phyloP scores from a whole-genome alignment of 345 rosid species.

The Moricandia arvensis region DNA sequence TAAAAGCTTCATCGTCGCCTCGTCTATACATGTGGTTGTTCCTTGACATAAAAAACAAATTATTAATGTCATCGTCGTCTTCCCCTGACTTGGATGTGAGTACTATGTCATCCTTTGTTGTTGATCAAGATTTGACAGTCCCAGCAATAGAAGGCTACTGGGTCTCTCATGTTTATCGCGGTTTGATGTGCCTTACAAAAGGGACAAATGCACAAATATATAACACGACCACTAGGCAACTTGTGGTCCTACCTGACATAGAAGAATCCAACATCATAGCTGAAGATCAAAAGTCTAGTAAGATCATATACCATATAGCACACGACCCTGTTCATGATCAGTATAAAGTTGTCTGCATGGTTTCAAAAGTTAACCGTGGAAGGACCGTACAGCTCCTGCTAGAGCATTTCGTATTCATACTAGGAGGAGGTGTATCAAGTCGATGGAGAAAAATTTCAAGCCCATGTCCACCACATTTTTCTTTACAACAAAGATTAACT shows the following conservation, averaged over 20 bases:
- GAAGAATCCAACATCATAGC: neutral
- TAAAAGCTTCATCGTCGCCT: too few relatives aligned
- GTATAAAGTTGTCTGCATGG: neutral
- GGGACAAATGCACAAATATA: neutral
- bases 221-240: conserved; percentile 12
- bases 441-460: neutral
- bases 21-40: too few relatives aligned
- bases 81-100: neutral
- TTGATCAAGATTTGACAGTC: conserved; percentile 2
- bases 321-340: neutral
- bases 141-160: neutral
- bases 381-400: neutral
- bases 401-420: neutral
- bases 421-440: neutral
- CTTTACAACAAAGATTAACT: neutral
- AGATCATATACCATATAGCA: neutral
- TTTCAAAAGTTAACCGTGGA: neutral
- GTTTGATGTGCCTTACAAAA: neutral
- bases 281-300: too few relatives aligned
- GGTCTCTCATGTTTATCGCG: neutral
- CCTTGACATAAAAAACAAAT: too few relatives aligned
- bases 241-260: conserved; percentile 1
- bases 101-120: neutral
- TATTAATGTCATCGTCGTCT: too few relatives aligned
- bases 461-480: neutral